Conservation (phyloP, 169 alveolate genomes). For the Neospora caninum region DNA sequence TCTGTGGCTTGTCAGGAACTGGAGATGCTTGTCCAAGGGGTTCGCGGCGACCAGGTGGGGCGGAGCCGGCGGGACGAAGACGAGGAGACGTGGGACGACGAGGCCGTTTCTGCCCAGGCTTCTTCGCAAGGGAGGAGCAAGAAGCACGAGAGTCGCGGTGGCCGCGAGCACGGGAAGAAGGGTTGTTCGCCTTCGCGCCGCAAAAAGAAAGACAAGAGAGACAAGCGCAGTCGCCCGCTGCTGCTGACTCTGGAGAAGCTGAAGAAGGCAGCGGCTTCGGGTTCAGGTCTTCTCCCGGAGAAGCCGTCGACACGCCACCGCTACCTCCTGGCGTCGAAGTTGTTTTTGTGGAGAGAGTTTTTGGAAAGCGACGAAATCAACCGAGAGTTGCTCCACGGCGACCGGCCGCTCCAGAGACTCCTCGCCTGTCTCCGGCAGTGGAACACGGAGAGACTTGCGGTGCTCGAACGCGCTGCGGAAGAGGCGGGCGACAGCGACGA, state of each 20-base stretch:
- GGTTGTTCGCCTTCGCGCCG: neutral
- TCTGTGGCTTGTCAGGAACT: neutral
- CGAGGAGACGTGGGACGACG: neutral
- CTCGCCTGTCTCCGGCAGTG: constrained; percentile 31
- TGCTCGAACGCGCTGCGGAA: neutral
- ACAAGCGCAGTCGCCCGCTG: neutral
- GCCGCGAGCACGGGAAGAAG: neutral
- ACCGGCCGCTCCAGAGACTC: constrained; percentile 59
- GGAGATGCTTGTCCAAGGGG: neutral
- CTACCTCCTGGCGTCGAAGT: constrained; percentile 12
- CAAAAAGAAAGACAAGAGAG: neutral
- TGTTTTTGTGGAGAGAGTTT: constrained; percentile 38
- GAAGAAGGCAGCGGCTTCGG: neutral
- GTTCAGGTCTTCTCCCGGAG: neutral
- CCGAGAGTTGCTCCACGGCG: constrained; percentile 50
- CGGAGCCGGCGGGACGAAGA: neutral
- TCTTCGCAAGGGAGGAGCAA: neutral
- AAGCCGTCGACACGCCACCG: constrained; percentile 49
- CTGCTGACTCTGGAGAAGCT: neutral
- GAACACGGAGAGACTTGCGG: neutral
- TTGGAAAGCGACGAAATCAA: neutral
- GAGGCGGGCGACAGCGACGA: constrained; percentile 38
- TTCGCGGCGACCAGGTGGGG: neutral
- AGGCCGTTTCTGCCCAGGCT: neutral
- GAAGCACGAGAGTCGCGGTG: neutral